Evolutionary conservation across 805 yeast genomes (phyloP).

Genomic region (Suhomyces sp.): DNA sequence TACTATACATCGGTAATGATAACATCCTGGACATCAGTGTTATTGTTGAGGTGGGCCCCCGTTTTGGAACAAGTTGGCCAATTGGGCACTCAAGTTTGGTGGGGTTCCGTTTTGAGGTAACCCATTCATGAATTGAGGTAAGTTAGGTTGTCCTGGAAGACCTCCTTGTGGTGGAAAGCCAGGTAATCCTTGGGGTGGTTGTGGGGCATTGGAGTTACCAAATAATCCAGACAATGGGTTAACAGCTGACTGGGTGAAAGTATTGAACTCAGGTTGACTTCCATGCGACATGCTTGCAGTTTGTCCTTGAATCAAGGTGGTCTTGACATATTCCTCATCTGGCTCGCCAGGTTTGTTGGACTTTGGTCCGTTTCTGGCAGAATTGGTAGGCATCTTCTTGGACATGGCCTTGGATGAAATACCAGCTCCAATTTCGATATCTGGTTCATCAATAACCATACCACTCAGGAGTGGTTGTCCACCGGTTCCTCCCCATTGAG

Average conservation of each 20-base stretch:
- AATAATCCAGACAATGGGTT: constrained; percentile 54
- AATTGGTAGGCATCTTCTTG: constrained; percentile 88
- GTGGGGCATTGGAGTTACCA: constrained; percentile 16
- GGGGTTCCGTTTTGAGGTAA: constrained; percentile 15
- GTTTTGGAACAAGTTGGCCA: constrained; percentile 38
- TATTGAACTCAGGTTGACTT: constrained; percentile 36
- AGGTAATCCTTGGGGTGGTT: constrained; percentile 7
- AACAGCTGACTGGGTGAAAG: constrained; percentile 31
- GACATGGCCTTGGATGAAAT: constrained; percentile 90
- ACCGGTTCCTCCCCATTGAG: constrained; percentile 97
- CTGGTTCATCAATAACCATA: constrained; percentile 91
- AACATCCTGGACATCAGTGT: no score
- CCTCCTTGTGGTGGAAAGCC: constrained; percentile 10
- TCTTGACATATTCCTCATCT: constrained; percentile 41
- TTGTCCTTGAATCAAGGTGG: constrained; percentile 24
- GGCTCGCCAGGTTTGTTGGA: constrained; percentile 66
- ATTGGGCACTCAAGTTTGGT: constrained; percentile 38
- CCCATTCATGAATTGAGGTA: constrained; percentile 16
- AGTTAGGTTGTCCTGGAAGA: constrained; percentile 5
- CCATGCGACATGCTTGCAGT: constrained; percentile 31
- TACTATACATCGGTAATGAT: no score
- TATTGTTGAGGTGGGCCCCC: constrained; percentile 2
- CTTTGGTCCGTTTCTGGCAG: constrained; percentile 81
- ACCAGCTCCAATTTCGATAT: constrained; percentile 94
- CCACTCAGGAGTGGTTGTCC: constrained; percentile 80